Percentiles rank a stretch among this genome's conserved stretches.
Evolutionary conservation across 352 stramenopile species (phyloP).

Genomic region (Pythium graminicola): DNA sequence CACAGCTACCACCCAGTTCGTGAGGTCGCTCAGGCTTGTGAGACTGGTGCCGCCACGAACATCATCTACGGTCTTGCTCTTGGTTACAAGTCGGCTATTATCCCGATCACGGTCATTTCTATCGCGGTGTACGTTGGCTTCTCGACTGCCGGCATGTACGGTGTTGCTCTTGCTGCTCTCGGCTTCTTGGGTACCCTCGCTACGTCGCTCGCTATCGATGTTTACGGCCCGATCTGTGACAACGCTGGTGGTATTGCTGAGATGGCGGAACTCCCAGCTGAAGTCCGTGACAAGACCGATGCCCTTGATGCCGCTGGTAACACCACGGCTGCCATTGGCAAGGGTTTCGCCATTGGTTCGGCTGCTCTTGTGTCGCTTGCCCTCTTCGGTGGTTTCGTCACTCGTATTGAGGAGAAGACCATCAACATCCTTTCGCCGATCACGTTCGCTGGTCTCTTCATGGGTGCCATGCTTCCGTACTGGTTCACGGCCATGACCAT

Average conservation of each 20-base stretch:
- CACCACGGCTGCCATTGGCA: constrained; percentile 98
- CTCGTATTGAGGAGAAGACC: constrained; percentile 90
- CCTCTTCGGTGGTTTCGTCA: constrained; percentile 98
- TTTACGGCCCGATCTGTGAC: constrained; percentile 99
- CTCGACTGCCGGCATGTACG: constrained; percentile 96
- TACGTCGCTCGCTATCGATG: constrained; percentile 98
- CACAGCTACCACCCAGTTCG: constrained; percentile 95
- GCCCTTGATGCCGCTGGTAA: constrained; percentile 98
- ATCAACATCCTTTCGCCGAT: constrained; percentile 98
- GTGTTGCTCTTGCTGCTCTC: constrained; percentile 94
- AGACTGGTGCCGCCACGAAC: constrained; percentile 98
- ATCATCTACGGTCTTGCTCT: constrained; percentile 99
- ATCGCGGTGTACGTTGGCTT: constrained; percentile 97
- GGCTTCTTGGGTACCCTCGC: constrained; percentile 98
- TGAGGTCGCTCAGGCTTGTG: constrained; percentile 95
- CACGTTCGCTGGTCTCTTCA: constrained; percentile 98
- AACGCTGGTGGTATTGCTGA: constrained; percentile 99
- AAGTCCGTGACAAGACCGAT: constrained; percentile 99
- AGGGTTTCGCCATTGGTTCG: constrained; percentile 99
- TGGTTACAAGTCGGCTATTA: constrained; percentile 99
- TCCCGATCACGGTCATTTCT: constrained; percentile 98
- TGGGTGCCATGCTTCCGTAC: constrained; percentile 99
- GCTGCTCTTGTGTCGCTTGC: constrained; percentile 97
- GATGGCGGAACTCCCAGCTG: constrained; percentile 96
- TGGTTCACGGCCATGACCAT: constrained; percentile 99